Evolutionary conservation across 768 basidiomycete genomes (phyloP).

Genomic region (button mushroom (Agaricus bisporus)): DNA sequence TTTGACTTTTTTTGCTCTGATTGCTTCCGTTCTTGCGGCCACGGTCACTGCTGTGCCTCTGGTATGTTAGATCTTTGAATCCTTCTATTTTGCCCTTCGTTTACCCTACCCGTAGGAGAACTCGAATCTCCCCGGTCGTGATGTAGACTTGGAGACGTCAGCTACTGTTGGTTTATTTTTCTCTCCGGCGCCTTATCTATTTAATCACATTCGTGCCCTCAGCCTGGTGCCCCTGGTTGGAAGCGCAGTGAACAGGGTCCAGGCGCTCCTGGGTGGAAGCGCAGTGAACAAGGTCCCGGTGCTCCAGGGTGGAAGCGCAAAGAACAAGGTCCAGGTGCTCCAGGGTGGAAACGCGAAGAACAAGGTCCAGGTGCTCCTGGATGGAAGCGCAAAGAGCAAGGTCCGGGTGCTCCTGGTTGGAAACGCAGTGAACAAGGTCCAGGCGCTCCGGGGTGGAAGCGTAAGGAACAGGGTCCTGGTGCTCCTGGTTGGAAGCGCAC

Average conservation of each 20-base stretch:
- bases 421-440: not conserved
- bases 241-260: too few species aligned
- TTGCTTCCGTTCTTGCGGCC: not conserved
- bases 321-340: not conserved
- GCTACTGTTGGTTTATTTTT: not conserved
- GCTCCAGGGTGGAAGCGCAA: not conserved
- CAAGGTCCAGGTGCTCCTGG: not conserved
- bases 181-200: not conserved
- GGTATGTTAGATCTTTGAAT: not conserved
- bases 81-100: not conserved
- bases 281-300: not conserved
- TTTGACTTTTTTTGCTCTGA: not conserved
- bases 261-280: slow-evolving; percentile 1
- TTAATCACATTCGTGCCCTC: not conserved
- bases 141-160: not conserved
- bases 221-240: not conserved
- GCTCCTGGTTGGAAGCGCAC: too few species aligned
- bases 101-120: not conserved
- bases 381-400: not conserved
- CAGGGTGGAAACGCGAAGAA: not conserved
- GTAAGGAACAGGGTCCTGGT: too few species aligned
- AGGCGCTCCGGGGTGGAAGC: too few species aligned
- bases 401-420: not conserved
- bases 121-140: not conserved
- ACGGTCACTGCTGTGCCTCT: not conserved